phyloP scores from a whole-genome alignment of 148 eudicot genomes.

The Mesembryanthemum crystallinum region DNA sequence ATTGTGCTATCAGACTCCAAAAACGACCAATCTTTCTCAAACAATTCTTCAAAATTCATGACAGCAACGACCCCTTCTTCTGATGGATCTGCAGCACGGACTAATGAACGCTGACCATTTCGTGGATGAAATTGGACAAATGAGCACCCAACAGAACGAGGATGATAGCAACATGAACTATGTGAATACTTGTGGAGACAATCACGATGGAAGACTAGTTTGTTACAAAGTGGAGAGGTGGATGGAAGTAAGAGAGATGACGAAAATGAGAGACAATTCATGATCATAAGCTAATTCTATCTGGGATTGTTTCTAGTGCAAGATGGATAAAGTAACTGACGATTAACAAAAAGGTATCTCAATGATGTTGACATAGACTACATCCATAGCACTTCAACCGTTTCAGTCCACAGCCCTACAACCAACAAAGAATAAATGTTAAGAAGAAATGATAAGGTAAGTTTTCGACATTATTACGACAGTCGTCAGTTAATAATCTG shows the following conservation, averaged over 20 bases:
- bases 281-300: neutral
- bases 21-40: constrained; percentile 92
- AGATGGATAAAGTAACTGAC: neutral
- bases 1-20: constrained; percentile 51
- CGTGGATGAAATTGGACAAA: constrained; percentile 16
- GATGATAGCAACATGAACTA: constrained; percentile 6
- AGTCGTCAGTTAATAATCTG: neutral
- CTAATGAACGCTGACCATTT: constrained; percentile 12
- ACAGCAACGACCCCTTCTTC: constrained; percentile 61
- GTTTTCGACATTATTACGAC: neutral
- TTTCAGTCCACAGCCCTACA: constrained; percentile 21
- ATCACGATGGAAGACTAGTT: constrained; percentile 19
- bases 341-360: neutral
- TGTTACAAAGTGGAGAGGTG: constrained; percentile 20
- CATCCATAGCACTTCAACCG: neutral
- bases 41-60: constrained; percentile 57
- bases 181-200: constrained; percentile 12
- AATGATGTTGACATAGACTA: neutral
- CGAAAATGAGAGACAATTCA: constrained; percentile 41
- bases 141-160: constrained; percentile 12
- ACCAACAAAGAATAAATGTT: constrained; percentile 1
- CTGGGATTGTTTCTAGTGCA: neutral
- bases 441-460: neutral
- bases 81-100: constrained; percentile 32
- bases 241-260: constrained; percentile 34